Evolutionary conservation across 163 green algal genomes (phyloP), one percentile per base, ranked within the genome.

Genomic region (Smithsoniella earleae): DNA sequence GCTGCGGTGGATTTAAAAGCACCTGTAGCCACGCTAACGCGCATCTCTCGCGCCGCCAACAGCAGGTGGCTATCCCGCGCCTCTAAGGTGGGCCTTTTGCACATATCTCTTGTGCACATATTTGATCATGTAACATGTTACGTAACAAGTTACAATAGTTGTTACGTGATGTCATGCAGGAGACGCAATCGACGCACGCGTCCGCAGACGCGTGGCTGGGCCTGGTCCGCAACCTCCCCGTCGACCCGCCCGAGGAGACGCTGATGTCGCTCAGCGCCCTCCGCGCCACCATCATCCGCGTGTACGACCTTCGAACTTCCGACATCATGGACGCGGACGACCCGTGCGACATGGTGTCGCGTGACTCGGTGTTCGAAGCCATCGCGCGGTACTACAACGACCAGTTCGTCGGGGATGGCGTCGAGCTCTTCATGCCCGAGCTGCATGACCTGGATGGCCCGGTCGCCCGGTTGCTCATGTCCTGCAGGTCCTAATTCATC

Each of bases 191-290:
- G 25, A 34, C 58, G 1, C 58, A 43, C 3, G 58, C 58, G 25
- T 69, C 58, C 4, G 58, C 43, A 6, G 58, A 69, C 25, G 58
- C 27, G 3, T 69, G 58, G 58, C 10, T 69, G 16, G 58, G 43
- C 25, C 34, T 69, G 28, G 58, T 69, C 18, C 58, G 58, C 25
- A 31, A 31, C 58, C 58, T 69, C 16, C 58, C 58, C 4, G 58
- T n/a, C 20, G 58, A 69, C 58, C 27, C 58, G n/a, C 6, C 58
- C 27, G 30, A n/a, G 5, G 58, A 40, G n/a, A 31, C 8, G 3
- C 58, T 69, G 16, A 69, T 69, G 58, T 69, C 58, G 4, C 58
- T 45, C 58, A 69, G 58, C 58, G 58, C 58, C 27, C 16, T 69
- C 30, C 20, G 25, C 20, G 34, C 58, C 27, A 69, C 58, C 58